Evolutionary conservation across 257 asterid genomes (phyloP), one percentile per base, ranked within the genome.

Genomic region (Solanum medicagineum): DNA sequence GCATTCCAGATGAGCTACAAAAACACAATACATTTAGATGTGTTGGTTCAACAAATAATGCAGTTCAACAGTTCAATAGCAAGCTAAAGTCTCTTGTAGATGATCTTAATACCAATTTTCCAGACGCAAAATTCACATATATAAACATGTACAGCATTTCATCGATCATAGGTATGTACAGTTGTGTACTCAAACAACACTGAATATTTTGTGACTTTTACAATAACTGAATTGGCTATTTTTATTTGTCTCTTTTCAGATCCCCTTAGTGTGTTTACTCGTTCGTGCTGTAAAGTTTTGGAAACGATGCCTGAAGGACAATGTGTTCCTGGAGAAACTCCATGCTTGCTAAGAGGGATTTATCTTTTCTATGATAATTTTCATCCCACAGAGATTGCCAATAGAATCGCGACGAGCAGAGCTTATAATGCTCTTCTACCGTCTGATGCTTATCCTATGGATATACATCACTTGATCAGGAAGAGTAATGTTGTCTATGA

Each of bases 91-190:
- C 89, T 1, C 91, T 94, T 29, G 86, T 94, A 7, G 88, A 80
- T 29, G n/a, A 57, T 40, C 87, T 94, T 4, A 94, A 94, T 12
- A 65, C 14, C 7, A 8, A 80, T 20, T 83, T 88, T 4, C 77
- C 60, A 0, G 83, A 19, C 10, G 93, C 98, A 14, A 86, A 71
- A 10, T 94, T 92, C 84, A 93, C 85, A 13, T 88, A 75, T 63
- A 79, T 93, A 40, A 94, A 94, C 87, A 9, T 19, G 74, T 87
- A 90, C 71, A 87, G 87, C 91, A 90, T 94, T 81, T 90, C 89
- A 24, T 49, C 94, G 0, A 16, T 20, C 8, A 8, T 69, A 4
- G 94, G 94, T 92, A 59, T 59, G 66, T 47, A 47, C 12, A 87
- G 6, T 36, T 36, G 40, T 1, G 84, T 7, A 15, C 4, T 59